Conservation (phyloP, 1,284 basidiomycete genomes). For the Entoloma clypeatum region DNA sequence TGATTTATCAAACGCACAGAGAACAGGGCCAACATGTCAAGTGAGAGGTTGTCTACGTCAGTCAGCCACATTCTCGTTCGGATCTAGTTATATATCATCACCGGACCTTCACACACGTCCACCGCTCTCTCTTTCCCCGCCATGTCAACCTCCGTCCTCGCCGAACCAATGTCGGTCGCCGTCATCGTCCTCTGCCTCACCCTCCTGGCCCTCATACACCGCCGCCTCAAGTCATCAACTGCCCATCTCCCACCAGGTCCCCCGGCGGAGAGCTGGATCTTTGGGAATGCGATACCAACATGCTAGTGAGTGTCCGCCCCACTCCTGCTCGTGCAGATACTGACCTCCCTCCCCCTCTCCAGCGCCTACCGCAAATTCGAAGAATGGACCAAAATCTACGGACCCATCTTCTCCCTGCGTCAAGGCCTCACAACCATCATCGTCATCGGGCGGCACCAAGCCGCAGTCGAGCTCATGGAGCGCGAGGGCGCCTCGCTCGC, state of each 20-base stretch:
- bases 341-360: background rate
- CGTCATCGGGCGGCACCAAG: slow-evolving; percentile 41
- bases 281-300: slow-evolving; percentile 34
- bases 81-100: too few species aligned
- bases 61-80: too few species aligned
- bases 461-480: slow-evolving; percentile 52
- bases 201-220: slow-evolving; percentile 26
- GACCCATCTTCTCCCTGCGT: slow-evolving; percentile 40
- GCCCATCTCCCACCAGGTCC: slow-evolving; percentile 33
- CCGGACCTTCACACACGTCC: too few species aligned
- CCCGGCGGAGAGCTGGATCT: slow-evolving; percentile 30
- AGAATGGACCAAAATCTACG: slow-evolving; percentile 43
- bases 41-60: too few species aligned
- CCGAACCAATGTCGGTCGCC: slow-evolving; percentile 27
- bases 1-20: too few species aligned
- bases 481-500: slow-evolving; percentile 45
- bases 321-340: background rate
- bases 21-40: too few species aligned
- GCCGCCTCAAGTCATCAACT: slow-evolving; percentile 15
- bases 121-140: too few species aligned
- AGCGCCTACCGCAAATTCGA: slow-evolving; percentile 46
- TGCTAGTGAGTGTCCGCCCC: slow-evolving; percentile 29
- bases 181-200: slow-evolving; percentile 26
- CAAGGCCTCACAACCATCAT: slow-evolving; percentile 36
- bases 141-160: too few species aligned